Evolutionary conservation across 257 asterid genomes (phyloP).

Genomic region (Echium plantagineum): DNA sequence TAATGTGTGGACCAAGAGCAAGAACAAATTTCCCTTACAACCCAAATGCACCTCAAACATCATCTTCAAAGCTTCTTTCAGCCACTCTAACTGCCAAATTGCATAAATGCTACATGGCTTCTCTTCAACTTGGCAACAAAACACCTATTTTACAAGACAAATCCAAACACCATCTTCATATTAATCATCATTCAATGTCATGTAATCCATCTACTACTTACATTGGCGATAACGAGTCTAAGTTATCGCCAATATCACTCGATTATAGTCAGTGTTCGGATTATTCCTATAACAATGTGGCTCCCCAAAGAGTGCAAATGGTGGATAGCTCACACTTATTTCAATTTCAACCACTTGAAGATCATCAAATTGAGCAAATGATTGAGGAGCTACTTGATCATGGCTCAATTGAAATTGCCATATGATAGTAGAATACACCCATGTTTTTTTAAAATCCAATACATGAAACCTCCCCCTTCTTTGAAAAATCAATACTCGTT

Average conservation of each 20-base stretch:
- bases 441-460: not conserved
- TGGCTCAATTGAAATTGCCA: constrained; percentile 54
- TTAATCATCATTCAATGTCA: not conserved
- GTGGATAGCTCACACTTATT: constrained; percentile 11
- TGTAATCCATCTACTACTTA: not conserved
- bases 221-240: not conserved
- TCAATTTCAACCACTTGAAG: constrained; percentile 41
- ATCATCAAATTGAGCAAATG: constrained; percentile 78
- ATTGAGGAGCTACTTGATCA: constrained; percentile 72
- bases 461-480: not conserved
- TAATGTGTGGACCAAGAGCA: constrained; percentile 75
- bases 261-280: constrained; percentile 1
- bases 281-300: not conserved
- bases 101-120: constrained; percentile 60
- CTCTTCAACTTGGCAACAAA: constrained; percentile 40
- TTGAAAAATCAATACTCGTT: too few relatives aligned
- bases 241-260: not conserved
- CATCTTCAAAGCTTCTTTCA: constrained; percentile 50
- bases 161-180: constrained; percentile 1
- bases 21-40: constrained; percentile 64
- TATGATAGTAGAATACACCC: not conserved
- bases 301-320: constrained; percentile 5
- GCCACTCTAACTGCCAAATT: constrained; percentile 68
- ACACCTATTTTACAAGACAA: constrained; percentile 2
- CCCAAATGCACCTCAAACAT: constrained; percentile 37